These are phyloP conservation scores for Pterocarpus santalinus DNA, from an alignment of 306 rosid genomes.

Conservation along the genomic window DNA sequence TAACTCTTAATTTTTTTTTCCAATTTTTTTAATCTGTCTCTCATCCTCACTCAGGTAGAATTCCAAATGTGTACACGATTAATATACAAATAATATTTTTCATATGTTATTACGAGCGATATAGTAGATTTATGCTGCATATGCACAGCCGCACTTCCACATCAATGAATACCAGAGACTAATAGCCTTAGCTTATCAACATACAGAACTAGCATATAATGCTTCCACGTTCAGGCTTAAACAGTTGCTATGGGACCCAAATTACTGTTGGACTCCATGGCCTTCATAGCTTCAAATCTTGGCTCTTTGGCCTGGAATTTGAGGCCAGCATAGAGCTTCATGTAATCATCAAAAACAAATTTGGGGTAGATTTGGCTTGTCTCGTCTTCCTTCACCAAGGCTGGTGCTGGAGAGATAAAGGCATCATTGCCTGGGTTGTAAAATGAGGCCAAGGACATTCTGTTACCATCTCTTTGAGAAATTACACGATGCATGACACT, in stretches of 20 bases:
- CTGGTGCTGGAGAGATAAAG: conserved; percentile 73
- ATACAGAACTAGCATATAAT: conserved; percentile 9
- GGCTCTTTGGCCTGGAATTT: conserved; percentile 89
- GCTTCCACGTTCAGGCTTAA: conserved; percentile 31
- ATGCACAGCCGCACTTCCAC: conserved; percentile 12
- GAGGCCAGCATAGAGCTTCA: conserved; percentile 79
- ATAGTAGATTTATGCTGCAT: conserved; percentile 22
- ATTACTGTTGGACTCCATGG: conserved; percentile 53
- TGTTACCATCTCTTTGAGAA: conserved; percentile 68
- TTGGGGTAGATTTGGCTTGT: conserved; percentile 66
- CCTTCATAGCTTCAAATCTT: conserved; percentile 88
- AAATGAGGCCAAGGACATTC: conserved; percentile 93
- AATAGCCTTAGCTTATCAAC: not conserved
- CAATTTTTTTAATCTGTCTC: too few relatives aligned
- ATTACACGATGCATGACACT: conserved; percentile 82
- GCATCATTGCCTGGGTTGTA: conserved; percentile 91
- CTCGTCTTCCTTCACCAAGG: conserved; percentile 62
- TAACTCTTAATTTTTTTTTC: too few relatives aligned
- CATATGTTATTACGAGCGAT: conserved; percentile 21
- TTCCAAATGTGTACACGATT: not conserved
- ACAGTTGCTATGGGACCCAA: conserved; percentile 61
- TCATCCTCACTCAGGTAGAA: too few relatives aligned
- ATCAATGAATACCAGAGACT: not conserved
- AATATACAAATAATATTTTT: not conserved
- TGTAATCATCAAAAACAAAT: conserved; percentile 88